Evolutionary conservation across 345 rosid species (phyloP), one percentile per base, ranked within the genome.

Genomic region (Raphanus sativus): DNA sequence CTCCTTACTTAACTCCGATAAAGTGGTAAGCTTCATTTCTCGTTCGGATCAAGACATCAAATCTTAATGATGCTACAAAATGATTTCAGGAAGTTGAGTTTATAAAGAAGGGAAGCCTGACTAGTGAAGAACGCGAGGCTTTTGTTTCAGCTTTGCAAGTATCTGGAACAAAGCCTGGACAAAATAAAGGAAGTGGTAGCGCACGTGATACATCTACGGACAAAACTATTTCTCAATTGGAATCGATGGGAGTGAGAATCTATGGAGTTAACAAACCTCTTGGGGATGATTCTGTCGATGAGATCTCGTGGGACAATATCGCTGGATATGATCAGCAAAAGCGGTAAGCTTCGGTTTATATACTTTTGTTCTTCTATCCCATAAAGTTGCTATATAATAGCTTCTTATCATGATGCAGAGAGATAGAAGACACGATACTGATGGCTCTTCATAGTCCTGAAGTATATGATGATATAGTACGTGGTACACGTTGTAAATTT

Each of bases 281-380:
- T 64, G 30, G 67, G 50, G 83, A 84, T 69, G 83, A 86, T 72
- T 62, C 86, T n/a, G 68, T 69, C 3, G 62, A 50, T 64, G 91
- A 86, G 67, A 86, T 95, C 79, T 88, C 89, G 25, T 92, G 99
- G 98, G 94, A 92, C 62, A 88, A 86, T 79, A 88, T 95, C 80
- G 93, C 96, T 71, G 99, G 99, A 17, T 90, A 92, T 80, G 89
- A 92, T 79, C 86, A 89, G 65, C 98, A 95, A 81, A 95, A 95
- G 74, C 73, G 80, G 84, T 77, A 77, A 73, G 72, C 30, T 69
- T 69, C 56, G 33, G 38, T 69, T 60, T 9, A 70, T 25, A 56
- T 80, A 16, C 69, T 62, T 52, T 42, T 25, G 32, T 26, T 15
- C 1, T 7, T 69, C 6, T 38, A 4, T 65, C 12, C n/a, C 48